Evolutionary conservation across 2,329 filamentous ascomycete species (phyloP).

Genomic region (Fusarium nurragi): DNA sequence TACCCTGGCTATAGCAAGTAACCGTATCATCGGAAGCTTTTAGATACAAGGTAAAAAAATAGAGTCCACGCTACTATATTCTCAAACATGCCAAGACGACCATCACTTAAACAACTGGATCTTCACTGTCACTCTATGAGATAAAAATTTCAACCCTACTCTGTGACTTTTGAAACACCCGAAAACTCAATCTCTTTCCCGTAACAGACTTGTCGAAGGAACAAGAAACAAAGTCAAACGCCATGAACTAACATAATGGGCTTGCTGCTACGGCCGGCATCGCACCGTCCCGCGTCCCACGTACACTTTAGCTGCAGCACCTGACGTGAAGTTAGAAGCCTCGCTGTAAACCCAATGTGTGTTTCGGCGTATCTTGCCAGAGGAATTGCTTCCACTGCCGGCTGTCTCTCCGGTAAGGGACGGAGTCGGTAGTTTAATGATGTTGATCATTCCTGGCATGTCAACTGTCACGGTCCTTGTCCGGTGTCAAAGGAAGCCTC

Average conservation of each 20-base stretch:
- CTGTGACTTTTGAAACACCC: slow-evolving; percentile 21
- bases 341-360: slow-evolving; percentile 16
- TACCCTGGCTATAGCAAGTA: not conserved
- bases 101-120: not conserved
- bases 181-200: slow-evolving; percentile 26
- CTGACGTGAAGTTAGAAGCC: slow-evolving; percentile 2
- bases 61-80: not conserved
- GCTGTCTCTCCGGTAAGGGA: not conserved
- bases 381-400: not conserved
- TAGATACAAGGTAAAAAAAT: not conserved
- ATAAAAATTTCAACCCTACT: not conserved
- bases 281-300: slow-evolving; percentile 12
- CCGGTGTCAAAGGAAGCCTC: not conserved
- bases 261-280: not conserved
- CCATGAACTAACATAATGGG: not conserved
- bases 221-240: not conserved
- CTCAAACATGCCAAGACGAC: not conserved
- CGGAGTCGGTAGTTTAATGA: not conserved
- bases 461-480: slow-evolving; percentile 13
- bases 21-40: not conserved
- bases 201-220: too few relatives aligned
- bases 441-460: not conserved
- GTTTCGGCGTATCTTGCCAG: not conserved
- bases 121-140: too few relatives aligned
- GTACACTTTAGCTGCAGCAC: not conserved